phyloP scores from a whole-genome alignment of 805 yeast genomes.

The Candida dajiaensis region DNA sequence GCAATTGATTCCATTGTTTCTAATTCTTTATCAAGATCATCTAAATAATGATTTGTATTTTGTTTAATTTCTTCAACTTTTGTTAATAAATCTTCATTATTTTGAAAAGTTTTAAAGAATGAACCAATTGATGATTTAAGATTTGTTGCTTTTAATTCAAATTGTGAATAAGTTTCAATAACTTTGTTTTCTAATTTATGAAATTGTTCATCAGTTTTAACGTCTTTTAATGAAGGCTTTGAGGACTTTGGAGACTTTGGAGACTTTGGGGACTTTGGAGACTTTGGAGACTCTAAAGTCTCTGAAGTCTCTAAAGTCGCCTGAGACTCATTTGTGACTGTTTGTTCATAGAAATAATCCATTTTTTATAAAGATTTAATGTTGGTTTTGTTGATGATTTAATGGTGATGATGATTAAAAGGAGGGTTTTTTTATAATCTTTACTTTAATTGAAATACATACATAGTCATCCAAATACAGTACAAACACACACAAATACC shows the following conservation, averaged over 20 bases:
- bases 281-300: too few relatives aligned
- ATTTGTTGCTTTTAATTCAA: conserved; percentile 35
- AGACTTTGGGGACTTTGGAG: too few relatives aligned
- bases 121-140: conserved; percentile 30
- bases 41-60: conserved; percentile 56
- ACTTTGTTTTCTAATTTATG: conserved; percentile 47
- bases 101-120: conserved; percentile 29
- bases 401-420: too few relatives aligned
- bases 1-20: conserved; percentile 72
- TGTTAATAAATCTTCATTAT: conserved; percentile 28
- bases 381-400: too few relatives aligned
- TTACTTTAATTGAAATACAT: not conserved
- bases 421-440: not conserved
- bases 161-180: conserved; percentile 39
- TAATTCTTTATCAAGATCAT: conserved; percentile 65
- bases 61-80: conserved; percentile 6
- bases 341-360: conserved; percentile 20
- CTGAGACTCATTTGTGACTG: conserved; percentile 9
- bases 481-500: too few relatives aligned
- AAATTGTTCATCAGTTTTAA: conserved; percentile 47
- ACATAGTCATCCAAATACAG: too few relatives aligned
- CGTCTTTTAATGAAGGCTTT: conserved; percentile 6
- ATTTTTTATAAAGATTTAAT: too few relatives aligned
- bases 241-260: too few relatives aligned
- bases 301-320: conserved; percentile 18